These are phyloP conservation scores for Zanthoxylum bungeanum DNA, from an alignment of 345 rosid species.

Conservation along the genomic window DNA sequence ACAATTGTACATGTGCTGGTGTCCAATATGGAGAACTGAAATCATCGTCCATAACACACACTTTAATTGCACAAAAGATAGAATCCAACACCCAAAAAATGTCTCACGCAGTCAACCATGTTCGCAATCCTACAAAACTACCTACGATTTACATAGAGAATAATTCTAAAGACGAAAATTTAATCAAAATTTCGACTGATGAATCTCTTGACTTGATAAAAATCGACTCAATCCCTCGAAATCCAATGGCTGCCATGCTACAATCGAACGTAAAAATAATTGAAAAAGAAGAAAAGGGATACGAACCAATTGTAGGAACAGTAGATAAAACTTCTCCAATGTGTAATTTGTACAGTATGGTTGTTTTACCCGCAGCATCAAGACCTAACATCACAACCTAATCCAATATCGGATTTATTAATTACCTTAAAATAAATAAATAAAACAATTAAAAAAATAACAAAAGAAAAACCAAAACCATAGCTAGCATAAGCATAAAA, in stretches of 20 bases:
- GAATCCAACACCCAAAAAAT: not conserved
- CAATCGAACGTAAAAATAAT: not conserved
- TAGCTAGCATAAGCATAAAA: not conserved
- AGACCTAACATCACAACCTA: slow-evolving; percentile 99
- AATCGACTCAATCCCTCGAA: not conserved
- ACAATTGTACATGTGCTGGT: too few relatives aligned
- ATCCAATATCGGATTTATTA: slow-evolving; percentile 22
- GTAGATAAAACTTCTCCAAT: slow-evolving; percentile 97
- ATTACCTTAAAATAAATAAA: not conserved
- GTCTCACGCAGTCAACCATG: not conserved
- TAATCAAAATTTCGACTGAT: not conserved
- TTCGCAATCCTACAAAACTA: too few relatives aligned
- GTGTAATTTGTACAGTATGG: slow-evolving; percentile 92
- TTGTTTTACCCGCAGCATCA: slow-evolving; percentile 98
- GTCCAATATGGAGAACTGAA: not conserved
- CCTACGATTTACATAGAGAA: too few relatives aligned
- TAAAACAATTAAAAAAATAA: not conserved
- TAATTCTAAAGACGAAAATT: too few relatives aligned
- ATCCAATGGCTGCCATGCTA: not conserved
- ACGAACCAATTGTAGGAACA: slow-evolving; percentile 91
- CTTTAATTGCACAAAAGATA: not conserved
- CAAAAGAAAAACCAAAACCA: not conserved
- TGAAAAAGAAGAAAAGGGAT: not conserved
- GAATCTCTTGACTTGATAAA: not conserved
- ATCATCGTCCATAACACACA: too few relatives aligned